Base-by-base conservation (phyloP, 2,329 filamentous ascomycete species). In the Sclerotinia borealis region DNA sequence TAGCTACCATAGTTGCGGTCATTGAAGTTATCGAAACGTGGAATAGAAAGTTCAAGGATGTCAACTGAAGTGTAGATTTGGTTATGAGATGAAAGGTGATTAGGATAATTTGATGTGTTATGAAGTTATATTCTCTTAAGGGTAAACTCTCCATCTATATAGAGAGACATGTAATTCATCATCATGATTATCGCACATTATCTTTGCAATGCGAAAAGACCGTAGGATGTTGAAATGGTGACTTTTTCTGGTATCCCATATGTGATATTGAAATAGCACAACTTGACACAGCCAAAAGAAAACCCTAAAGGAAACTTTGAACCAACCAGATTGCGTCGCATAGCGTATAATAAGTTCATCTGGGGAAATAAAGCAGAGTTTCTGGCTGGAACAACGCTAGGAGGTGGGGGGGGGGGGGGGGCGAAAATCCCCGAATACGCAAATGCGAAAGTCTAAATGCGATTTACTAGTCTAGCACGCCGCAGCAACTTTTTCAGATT, bases 361-460 rank as follows among this genome's bases (percentile, higher is more conserved):
- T 11, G 36, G 36, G 48, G 36, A 29, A 29, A n/a, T 15, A 15
- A 19, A 34, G 5, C 13, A 9, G n/a, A n/a, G 4, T 41, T 1
- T 25, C 41, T 55, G 36, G 51, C 25, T 29, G 25, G 11, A 41
- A 41, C 17, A 39, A n/a, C n/a, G n/a, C n/a, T n/a, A n/a, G n/a
- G n/a, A n/a, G n/a, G n/a, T n/a, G n/a, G n/a, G n/a, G 22, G 17
- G 22, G 4, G 17, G 15, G 29, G 51, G 27, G 51, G 51, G 25
- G 7, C 17, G 7, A 9, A 55, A 11, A 8, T 29, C 36, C 36
- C 51, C 36, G 36, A 55, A 55, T 41, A 41, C 51, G 36, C 36
- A 55, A 55, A 55, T 55, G 51, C 51, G 51, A 55, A 41, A 29
- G 51, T 55, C 19, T 55, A 41, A 55, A 29, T 55, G 25, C 25